These are phyloP conservation scores for Lepiota venenata DNA, from an alignment of 768 basidiomycete species.

Conservation along the genomic window DNA sequence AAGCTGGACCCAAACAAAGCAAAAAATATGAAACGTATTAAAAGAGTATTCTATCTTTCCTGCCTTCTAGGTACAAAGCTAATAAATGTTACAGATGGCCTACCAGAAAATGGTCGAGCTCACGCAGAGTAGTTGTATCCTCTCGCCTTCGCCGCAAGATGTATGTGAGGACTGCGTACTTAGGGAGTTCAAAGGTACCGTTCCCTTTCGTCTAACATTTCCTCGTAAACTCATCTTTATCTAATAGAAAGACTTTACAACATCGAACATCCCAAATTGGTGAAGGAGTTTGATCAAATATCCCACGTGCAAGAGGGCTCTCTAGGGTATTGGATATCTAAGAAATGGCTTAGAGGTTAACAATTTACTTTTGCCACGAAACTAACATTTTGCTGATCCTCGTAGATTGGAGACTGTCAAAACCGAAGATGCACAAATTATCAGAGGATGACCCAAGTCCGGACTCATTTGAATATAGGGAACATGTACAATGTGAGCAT, in stretches of 20 bases:
- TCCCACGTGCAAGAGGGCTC: constrained; percentile 39
- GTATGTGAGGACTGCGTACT: constrained; percentile 62
- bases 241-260: constrained; percentile 64
- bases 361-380: constrained; percentile 8
- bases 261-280: constrained; percentile 60
- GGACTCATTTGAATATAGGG: constrained; percentile 49
- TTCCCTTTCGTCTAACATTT: background rate
- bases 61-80: background rate
- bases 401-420: constrained; percentile 69
- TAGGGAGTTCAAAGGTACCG: constrained; percentile 53
- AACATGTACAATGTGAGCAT: constrained; percentile 74
- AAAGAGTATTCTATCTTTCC: constrained; percentile 34
- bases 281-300: constrained; percentile 54
- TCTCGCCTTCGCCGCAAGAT: constrained; percentile 43
- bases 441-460: constrained; percentile 64
- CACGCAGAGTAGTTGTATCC: constrained; percentile 47
- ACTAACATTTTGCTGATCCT: constrained; percentile 1
- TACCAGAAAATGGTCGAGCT: constrained; percentile 38
- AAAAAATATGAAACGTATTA: constrained; percentile 65
- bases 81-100: constrained; percentile 32
- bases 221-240: constrained; percentile 2
- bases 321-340: constrained; percentile 70
- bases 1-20: constrained; percentile 58
- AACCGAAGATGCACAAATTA: constrained; percentile 73
- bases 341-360: constrained; percentile 73